These are phyloP conservation scores for Boletus speciosus DNA, from an alignment of 768 basidiomycete genomes.

Conservation along the genomic window DNA sequence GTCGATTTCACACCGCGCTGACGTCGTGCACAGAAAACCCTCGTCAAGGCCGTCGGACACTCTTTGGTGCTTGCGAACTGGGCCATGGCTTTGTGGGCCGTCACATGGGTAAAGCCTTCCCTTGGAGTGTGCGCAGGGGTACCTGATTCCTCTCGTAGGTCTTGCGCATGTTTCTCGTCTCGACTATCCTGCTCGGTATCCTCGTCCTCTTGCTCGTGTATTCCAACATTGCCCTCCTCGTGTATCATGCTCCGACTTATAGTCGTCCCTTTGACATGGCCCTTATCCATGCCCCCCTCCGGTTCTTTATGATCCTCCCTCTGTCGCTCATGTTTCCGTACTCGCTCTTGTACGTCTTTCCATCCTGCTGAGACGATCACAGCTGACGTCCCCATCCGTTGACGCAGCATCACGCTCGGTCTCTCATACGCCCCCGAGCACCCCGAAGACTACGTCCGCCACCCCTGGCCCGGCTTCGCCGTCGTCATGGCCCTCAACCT, in stretches of 20 bases:
- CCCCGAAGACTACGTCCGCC: slow-evolving; percentile 51
- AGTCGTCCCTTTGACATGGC: slow-evolving; percentile 69
- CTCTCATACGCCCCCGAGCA: slow-evolving; percentile 51
- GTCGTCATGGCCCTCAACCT: slow-evolving; percentile 65
- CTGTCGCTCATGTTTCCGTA: slow-evolving; percentile 44
- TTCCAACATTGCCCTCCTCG: slow-evolving; percentile 71
- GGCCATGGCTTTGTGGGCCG: slow-evolving; percentile 76
- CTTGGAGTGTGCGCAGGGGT: accelerated
- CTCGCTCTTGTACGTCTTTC: slow-evolving; percentile 47
- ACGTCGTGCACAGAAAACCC: slow-evolving; percentile 43
- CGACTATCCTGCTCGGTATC: slow-evolving; percentile 71
- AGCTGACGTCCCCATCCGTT: not conserved
- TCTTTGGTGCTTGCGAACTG: slow-evolving; percentile 77
- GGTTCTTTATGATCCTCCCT: slow-evolving; percentile 63
- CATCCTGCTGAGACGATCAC: not conserved
- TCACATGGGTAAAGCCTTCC: slow-evolving; percentile 55
- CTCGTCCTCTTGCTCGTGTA: slow-evolving; percentile 70
- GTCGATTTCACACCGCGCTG: not conserved
- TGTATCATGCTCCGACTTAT: slow-evolving; percentile 63
- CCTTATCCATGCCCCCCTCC: slow-evolving; percentile 84
- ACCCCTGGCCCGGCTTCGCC: slow-evolving; percentile 72
- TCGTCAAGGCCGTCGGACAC: slow-evolving; percentile 78
- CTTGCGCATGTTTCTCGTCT: slow-evolving; percentile 70
- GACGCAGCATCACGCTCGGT: slow-evolving; percentile 62
- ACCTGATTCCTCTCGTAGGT: slow-evolving; percentile 38